phyloP scores from a whole-genome alignment of 2,329 filamentous ascomycete species.

The Cladorrhinum sp. region DNA sequence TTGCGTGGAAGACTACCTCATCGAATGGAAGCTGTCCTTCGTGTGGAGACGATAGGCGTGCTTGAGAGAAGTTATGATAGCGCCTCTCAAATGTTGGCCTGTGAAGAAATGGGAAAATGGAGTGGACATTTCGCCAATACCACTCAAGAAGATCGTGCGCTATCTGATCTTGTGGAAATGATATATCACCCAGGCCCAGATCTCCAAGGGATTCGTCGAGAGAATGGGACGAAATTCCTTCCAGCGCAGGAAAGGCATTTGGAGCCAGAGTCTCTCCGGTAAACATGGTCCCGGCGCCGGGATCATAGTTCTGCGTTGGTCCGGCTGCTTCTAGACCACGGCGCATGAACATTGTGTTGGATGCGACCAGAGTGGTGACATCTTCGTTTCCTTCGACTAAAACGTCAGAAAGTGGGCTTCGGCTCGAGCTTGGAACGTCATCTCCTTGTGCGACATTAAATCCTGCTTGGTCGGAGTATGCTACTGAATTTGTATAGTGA shows the following conservation, averaged over 20 bases:
- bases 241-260: neutral
- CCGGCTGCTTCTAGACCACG: slow-evolving; percentile 8
- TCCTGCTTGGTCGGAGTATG: neutral
- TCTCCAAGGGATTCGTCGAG: slow-evolving; percentile 1
- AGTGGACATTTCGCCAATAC: slow-evolving; percentile 22
- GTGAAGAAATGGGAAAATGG: slow-evolving; percentile 22
- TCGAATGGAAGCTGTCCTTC: neutral
- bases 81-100: slow-evolving; percentile 18
- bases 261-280: neutral
- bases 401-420: neutral
- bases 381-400: neutral
- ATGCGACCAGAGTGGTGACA: neutral
- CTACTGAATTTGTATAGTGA: neutral
- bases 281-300: neutral
- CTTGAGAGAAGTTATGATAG: slow-evolving; percentile 15
- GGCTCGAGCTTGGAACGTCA: neutral
- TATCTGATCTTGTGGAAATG: slow-evolving; percentile 14
- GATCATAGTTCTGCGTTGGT: neutral
- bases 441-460: neutral
- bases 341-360: slow-evolving; percentile 9
- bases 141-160: slow-evolving; percentile 15
- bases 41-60: neutral
- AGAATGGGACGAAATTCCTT: slow-evolving; percentile 9
- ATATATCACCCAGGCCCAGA: slow-evolving; percentile 8
- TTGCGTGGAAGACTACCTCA: slow-evolving; percentile 25